Percentiles rank a stretch among this genome's conserved stretches.
Evolutionary conservation across 2,329 filamentous ascomycete species (phyloP).

Genomic region (Colletotrichum sp.): DNA sequence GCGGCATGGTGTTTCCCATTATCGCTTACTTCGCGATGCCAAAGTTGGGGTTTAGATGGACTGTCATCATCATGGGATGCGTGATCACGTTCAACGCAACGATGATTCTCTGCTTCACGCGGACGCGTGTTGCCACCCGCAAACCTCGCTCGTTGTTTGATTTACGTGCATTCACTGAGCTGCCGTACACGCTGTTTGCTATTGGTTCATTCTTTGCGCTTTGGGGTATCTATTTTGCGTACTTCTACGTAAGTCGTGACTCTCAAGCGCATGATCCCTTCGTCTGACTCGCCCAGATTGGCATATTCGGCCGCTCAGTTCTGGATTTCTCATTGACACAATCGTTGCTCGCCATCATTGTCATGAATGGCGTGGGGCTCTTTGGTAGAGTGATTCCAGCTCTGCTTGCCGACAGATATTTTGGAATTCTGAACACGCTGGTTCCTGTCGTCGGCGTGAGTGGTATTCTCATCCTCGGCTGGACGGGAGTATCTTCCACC

Average conservation of each 20-base stretch:
- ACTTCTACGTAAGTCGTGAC: neutral
- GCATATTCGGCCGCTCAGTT: neutral
- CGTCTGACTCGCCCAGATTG: neutral
- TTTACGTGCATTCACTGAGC: neutral
- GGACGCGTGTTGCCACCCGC: neutral
- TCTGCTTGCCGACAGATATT: neutral
- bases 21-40: too few relatives aligned
- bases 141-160: neutral
- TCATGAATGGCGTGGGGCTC: neutral
- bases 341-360: neutral
- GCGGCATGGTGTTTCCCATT: too few relatives aligned
- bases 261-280: fast-evolving
- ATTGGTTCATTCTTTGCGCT: neutral
- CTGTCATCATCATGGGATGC: too few relatives aligned
- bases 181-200: neutral
- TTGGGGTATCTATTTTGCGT: neutral
- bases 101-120: neutral
- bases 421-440: neutral
- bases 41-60: too few relatives aligned
- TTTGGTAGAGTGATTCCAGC: neutral
- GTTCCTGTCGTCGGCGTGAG: neutral
- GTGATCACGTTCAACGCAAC: too few relatives aligned
- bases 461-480: neutral
- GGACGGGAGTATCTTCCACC: neutral
- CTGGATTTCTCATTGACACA: neutral